Base-by-base conservation (phyloP, 1,284 basidiomycete species). In the Naganishia sp. region DNA sequence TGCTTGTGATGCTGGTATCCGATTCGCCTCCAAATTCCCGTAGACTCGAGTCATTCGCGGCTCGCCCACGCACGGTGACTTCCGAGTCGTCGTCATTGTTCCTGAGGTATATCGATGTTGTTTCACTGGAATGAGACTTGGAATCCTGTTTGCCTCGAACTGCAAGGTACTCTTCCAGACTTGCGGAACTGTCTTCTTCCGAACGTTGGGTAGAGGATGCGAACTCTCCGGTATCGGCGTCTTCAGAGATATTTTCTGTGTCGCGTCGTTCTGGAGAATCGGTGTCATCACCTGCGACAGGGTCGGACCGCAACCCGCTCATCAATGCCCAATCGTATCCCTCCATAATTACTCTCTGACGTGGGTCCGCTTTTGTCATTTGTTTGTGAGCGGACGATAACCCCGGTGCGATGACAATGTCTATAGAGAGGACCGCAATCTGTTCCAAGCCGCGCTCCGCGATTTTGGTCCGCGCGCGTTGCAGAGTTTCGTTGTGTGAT, bases 301-400 rank as follows among this genome's bases (percentile, higher is more conserved):
- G 55, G 28, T 65, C 64, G 1, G 48, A 25, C 31, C 65, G 56
- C 21, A 66, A 39, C 25, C 65, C 65, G 36, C 55, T 53, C 50
- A 53, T 55, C 18, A 66, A 33, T 16, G 65, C 65, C 48, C 49
- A 60, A 36, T 66, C 57, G 28, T 55, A 66, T 1, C 65, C 65
- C 44, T 66, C 65, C 49, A 66, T 60, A 25, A 61, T 45, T 3
- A 61, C 50, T 25, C 57, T 42, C 44, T 53, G 55, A 25, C 57
- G 48, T 10, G 56, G 56, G 6, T 61, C 65, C n/a, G 48, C 46
- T 28, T 55, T 44, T 2, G 52, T 44, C 50, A 61, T 39, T 11
- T 23, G 11, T 28, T 53, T 53, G 33, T 66, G 65, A 2, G 56
- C 46, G 31, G 57, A 61, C 3, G 65, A 66, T 16, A 66, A 42